These are phyloP conservation scores for Lathyrus tuberosus DNA, from an alignment of 306 rosid genomes.

Conservation along the genomic window DNA sequence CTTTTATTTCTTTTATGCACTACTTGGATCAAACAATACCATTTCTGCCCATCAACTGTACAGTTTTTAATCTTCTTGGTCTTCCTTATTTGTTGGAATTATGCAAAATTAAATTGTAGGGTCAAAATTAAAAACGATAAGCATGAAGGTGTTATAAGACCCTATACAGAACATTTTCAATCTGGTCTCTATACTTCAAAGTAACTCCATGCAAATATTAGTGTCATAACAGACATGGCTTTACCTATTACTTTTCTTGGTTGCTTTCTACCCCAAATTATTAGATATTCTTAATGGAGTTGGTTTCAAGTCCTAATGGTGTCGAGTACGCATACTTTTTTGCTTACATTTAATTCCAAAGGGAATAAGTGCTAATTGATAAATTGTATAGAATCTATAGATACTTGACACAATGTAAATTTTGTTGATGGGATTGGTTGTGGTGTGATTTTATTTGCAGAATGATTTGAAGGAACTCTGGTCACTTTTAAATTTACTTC, in stretches of 20 bases:
- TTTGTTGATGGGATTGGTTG: constrained; percentile 31
- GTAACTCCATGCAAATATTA: background rate
- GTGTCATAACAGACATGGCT: constrained; percentile 1
- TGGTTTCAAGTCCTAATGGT: background rate
- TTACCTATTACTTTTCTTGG: constrained; percentile 1
- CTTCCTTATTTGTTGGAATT: background rate
- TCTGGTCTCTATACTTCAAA: background rate
- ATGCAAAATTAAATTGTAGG: background rate
- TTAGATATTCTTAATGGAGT: constrained; percentile 2
- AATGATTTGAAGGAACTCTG: constrained; percentile 99
- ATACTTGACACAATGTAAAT: constrained; percentile 7
- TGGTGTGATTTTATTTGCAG: constrained; percentile 52
- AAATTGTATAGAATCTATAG: constrained; percentile 21
- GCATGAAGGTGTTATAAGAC: background rate
- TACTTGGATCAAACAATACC: background rate
- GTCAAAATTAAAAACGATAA: background rate
- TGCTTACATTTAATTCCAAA: no score
- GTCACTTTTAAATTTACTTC: constrained; percentile 97
- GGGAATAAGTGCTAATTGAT: constrained; percentile 13
- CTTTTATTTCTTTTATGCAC: constrained; percentile 23
- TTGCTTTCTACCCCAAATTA: background rate
- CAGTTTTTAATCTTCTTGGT: constrained; percentile 17
- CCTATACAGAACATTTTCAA: constrained; percentile 2
- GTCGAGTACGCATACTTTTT: no score
- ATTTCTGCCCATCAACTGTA: constrained; percentile 12